Evolutionary conservation across 1,284 basidiomycete genomes (phyloP).

Genomic region (Leccinum fallax): DNA sequence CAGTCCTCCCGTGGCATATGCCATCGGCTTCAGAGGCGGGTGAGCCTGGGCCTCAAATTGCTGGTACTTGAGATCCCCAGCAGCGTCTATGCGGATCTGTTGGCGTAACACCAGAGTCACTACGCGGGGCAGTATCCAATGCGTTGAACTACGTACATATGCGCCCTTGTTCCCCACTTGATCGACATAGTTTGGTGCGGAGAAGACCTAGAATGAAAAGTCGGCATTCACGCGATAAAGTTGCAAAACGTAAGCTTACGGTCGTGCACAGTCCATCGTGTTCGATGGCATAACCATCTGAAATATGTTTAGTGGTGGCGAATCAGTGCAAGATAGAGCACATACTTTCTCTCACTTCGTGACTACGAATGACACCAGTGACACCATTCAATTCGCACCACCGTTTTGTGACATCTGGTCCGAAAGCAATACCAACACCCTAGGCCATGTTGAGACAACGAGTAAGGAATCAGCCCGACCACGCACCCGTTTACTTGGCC

Average conservation of each 20-base stretch:
- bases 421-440: constrained; percentile 96
- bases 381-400: constrained; percentile 91
- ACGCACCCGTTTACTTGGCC: constrained; percentile 90
- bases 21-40: constrained; percentile 92
- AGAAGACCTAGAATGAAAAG: constrained; percentile 60
- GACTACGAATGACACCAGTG: constrained; percentile 90
- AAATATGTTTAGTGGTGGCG: constrained; percentile 6
- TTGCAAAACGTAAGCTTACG: constrained; percentile 42
- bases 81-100: constrained; percentile 81
- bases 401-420: constrained; percentile 86
- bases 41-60: constrained; percentile 89
- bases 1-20: constrained; percentile 72
- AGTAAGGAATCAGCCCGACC: constrained; percentile 2
- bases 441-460: constrained; percentile 33
- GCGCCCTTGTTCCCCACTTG: constrained; percentile 82
- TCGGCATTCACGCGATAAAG: constrained; percentile 6
- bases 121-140: background rate
- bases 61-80: constrained; percentile 74
- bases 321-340: constrained; percentile 3
- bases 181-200: constrained; percentile 85
- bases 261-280: constrained; percentile 90
- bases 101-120: constrained; percentile 8
- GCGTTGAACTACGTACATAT: constrained; percentile 54
- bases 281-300: constrained; percentile 87
- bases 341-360: constrained; percentile 94